These are phyloP conservation scores for Neostapfia colusana DNA, from an alignment of 176 grass and related monocot species.

Conservation along the genomic window DNA sequence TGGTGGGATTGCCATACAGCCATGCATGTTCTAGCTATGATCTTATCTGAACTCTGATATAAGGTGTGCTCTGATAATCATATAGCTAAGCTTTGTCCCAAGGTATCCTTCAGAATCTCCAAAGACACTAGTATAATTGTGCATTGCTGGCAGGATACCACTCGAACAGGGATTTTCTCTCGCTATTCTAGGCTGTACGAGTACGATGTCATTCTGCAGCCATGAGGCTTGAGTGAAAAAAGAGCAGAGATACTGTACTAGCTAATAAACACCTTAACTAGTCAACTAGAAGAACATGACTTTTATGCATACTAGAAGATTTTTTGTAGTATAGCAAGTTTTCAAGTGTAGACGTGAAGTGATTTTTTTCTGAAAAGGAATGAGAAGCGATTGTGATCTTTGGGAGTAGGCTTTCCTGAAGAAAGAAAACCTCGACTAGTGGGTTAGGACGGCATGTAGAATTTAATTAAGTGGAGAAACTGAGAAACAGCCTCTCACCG, in stretches of 20 bases:
- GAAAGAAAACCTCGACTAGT: neutral
- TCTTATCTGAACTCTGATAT: neutral
- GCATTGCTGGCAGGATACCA: neutral
- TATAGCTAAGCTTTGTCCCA: neutral
- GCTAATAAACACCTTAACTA: neutral
- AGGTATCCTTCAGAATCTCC: conserved; percentile 1
- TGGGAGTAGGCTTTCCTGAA: neutral
- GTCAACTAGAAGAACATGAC: neutral
- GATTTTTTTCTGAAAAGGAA: neutral
- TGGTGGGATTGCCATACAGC: neutral
- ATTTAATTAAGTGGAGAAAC: too few relatives aligned
- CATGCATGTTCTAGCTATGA: conserved; percentile 22
- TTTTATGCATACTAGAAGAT: neutral
- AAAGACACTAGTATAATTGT: neutral
- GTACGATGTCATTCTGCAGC: neutral
- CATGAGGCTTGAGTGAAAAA: conserved; percentile 12
- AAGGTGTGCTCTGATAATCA: neutral
- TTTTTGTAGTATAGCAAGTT: neutral
- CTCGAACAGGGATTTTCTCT: neutral
- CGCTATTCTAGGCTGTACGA: neutral
- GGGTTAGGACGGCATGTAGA: too few relatives aligned
- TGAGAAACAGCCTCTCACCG: too few relatives aligned
- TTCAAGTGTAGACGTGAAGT: neutral
- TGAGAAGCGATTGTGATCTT: neutral
- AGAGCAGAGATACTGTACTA: neutral